These are phyloP conservation scores for Boletus rubropictus DNA, from an alignment of 768 basidiomycete genomes.

Conservation along the genomic window DNA sequence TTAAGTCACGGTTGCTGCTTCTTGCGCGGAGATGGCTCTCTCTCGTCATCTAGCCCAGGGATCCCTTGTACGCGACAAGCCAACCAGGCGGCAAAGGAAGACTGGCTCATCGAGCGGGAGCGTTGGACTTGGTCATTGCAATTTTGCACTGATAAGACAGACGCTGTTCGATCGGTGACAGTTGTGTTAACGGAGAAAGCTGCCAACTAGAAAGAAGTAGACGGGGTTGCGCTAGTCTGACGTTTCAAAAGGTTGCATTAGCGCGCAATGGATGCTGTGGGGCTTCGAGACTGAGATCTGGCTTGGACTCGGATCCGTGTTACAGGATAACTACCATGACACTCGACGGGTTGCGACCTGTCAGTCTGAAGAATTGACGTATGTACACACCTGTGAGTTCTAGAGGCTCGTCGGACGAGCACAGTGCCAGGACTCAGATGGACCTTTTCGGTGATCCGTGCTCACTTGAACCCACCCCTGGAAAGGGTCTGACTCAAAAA, in stretches of 20 bases:
- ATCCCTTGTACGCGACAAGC: not conserved
- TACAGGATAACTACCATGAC: not conserved
- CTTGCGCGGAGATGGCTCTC: not conserved
- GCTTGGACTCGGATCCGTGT: not conserved
- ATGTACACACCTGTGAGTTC: not conserved
- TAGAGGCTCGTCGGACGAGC: not conserved
- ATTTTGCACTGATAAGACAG: constrained; percentile 6
- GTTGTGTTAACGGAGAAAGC: not conserved
- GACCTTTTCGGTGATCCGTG: constrained; percentile 3
- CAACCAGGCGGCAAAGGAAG: not conserved
- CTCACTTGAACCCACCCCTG: constrained; percentile 5
- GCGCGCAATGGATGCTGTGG: not conserved
- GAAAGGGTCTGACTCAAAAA: not conserved
- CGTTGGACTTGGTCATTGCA: not conserved
- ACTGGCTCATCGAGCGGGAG: not conserved
- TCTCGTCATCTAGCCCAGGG: not conserved
- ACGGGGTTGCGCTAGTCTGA: not conserved
- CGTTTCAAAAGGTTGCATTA: not conserved
- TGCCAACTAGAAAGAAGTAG: constrained; percentile 1
- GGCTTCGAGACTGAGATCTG: not conserved
- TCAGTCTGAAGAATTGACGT: not conserved
- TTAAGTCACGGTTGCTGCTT: constrained; percentile 2
- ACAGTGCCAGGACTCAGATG: not conserved
- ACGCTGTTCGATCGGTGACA: constrained; percentile 3
- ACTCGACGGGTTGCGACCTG: constrained; percentile 1